Conservation (phyloP, 2,329 filamentous ascomycete genomes). For the Penicillium brasilianum region DNA sequence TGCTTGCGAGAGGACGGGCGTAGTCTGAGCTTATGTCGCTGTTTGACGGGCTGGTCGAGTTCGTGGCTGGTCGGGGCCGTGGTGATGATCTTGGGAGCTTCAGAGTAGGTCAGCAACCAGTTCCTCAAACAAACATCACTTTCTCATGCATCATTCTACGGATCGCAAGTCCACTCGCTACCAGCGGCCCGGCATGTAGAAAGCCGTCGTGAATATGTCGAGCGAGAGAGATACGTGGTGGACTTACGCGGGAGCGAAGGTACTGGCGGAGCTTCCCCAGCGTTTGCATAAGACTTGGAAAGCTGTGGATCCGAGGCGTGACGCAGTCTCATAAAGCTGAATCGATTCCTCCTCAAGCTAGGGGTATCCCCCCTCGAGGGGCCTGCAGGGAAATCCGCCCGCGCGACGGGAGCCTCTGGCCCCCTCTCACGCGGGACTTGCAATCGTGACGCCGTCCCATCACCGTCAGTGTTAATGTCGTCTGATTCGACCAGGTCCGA, state of each 20-base stretch:
- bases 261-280: conserved; percentile 59
- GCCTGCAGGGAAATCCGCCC: conserved; percentile 22
- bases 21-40: conserved; percentile 49
- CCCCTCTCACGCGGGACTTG: conserved; percentile 20
- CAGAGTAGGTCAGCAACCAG: conserved; percentile 9
- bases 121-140: not conserved
- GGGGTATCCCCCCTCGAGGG: conserved; percentile 30
- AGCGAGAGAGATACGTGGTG: not conserved
- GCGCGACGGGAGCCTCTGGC: conserved; percentile 23
- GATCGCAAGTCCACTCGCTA: not conserved
- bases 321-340: conserved; percentile 78
- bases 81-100: conserved; percentile 77
- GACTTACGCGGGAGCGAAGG: conserved; percentile 48
- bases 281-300: conserved; percentile 71
- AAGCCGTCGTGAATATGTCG: not conserved
- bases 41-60: conserved; percentile 51
- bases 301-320: conserved; percentile 94
- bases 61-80: conserved; percentile 80
- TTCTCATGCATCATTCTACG: not conserved
- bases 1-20: conserved; percentile 41
- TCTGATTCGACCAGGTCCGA: conserved; percentile 23
- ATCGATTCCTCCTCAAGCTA: conserved; percentile 52
- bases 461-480: conserved; percentile 15
- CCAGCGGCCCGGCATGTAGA: conserved; percentile 17
- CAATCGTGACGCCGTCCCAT: conserved; percentile 18